These are phyloP conservation scores for Tausonia pullulans DNA, from an alignment of 1,284 basidiomycete genomes.

Conservation along the genomic window DNA sequence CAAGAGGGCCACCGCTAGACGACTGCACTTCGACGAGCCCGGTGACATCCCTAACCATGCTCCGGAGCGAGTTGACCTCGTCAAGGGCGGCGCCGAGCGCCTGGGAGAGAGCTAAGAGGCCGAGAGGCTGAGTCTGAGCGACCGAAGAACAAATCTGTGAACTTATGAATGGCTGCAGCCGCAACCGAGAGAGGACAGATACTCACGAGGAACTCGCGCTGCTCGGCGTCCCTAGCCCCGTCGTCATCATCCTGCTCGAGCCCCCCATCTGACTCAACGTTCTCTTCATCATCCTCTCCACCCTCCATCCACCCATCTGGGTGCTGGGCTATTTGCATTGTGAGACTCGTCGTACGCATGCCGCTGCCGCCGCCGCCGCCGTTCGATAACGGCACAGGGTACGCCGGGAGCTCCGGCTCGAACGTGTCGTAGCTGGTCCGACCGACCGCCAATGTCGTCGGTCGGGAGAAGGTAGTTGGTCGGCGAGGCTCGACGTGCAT, in stretches of 20 bases:
- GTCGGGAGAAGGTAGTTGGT: too few relatives aligned
- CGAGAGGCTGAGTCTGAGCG: conserved; percentile 7
- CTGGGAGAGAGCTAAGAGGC: conserved; percentile 6
- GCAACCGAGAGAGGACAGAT: background rate
- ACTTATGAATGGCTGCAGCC: background rate
- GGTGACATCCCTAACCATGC: conserved; percentile 3
- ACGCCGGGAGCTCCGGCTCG: too few relatives aligned
- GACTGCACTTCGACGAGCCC: background rate
- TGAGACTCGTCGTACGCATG: background rate
- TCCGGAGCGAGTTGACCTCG: conserved; percentile 7
- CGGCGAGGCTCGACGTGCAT: too few relatives aligned
- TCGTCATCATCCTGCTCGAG: background rate
- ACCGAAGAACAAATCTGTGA: background rate
- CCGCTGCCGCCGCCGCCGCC: too few relatives aligned
- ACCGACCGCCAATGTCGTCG: too few relatives aligned
- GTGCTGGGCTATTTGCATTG: conserved; percentile 8
- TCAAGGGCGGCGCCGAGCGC: conserved; percentile 8
- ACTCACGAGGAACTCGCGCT: conserved; percentile 7
- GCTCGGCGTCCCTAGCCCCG: background rate
- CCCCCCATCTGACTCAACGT: background rate
- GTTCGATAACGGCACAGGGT: too few relatives aligned
- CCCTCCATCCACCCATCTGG: background rate
- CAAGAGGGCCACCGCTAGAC: too few relatives aligned
- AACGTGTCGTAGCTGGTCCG: too few relatives aligned
- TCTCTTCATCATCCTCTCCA: background rate